A percentile compares a stretch with the other conserved stretches of the same genome.
phyloP scores from a whole-genome alignment of 257 asterid species.

The Solanum acaule region DNA sequence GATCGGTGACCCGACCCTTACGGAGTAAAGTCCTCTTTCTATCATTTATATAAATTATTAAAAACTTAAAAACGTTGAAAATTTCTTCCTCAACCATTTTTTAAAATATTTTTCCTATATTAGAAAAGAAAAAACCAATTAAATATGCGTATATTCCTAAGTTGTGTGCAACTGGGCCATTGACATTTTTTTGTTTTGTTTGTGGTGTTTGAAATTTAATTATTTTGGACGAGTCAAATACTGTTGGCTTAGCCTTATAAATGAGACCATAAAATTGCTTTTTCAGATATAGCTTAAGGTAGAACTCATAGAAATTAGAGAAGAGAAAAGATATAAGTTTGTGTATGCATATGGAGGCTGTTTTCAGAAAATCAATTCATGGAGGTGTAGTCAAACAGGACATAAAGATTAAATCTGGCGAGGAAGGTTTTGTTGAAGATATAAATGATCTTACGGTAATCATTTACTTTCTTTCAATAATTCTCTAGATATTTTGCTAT shows the following conservation, averaged over 20 bases:
- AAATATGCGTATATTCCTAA: constrained; percentile 1
- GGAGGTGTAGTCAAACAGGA: constrained; percentile 25
- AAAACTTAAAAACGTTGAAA: constrained; percentile 91
- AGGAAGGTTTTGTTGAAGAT: constrained; percentile 28
- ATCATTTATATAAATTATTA: constrained; percentile 8
- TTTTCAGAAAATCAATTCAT: constrained; percentile 25
- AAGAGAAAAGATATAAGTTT: neutral
- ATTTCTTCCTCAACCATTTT: constrained; percentile 43
- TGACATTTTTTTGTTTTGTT: constrained; percentile 46
- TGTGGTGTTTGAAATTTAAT: constrained; percentile 24
- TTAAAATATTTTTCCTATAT: neutral
- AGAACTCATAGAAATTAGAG: neutral
- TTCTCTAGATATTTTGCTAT: neutral
- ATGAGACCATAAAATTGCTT: constrained; percentile 16
- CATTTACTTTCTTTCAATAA: neutral
- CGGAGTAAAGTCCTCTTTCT: constrained; percentile 25
- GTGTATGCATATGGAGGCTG: constrained; percentile 26
- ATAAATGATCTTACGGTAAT: constrained; percentile 40
- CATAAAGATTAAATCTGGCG: constrained; percentile 31
- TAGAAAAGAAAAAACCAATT: neutral
- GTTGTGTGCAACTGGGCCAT: constrained; percentile 36
- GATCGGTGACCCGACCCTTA: constrained; percentile 16
- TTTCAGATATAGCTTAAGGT: constrained; percentile 6
- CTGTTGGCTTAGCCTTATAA: constrained; percentile 46
- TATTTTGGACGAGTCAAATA: constrained; percentile 50